Evolutionary conservation across 2,329 filamentous ascomycete species (phyloP), one percentile per base, ranked within the genome.

Genomic region (Alternaria gaisen): DNA sequence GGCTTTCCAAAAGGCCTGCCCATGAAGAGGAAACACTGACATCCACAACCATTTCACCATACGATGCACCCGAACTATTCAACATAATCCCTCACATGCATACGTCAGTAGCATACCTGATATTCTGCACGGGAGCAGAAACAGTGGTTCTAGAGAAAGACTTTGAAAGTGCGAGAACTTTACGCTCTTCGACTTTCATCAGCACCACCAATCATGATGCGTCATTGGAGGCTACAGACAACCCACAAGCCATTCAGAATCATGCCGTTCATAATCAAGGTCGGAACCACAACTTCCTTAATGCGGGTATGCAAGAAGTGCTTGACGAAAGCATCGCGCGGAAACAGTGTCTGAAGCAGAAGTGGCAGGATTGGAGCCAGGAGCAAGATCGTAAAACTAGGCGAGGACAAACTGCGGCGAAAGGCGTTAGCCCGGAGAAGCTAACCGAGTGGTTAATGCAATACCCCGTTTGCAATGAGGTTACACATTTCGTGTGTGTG

Each of bases 121-220:
- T 84, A 30, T 82, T 88, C 63, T 84, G 84, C 63, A 81, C 86
- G 47, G 85, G 84, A 0, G 55, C 60, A 0, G 74, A 80, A 44
- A 83, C 83, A 2, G 72, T 82, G 1, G 78, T 85, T 0, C 77
- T 89, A 47, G 86, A 88, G 65, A 88, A 89, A 68, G 86, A 89
- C 66, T 80, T 83, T 55, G 48, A 68, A 3, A 81, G 72, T 1
- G 85, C 83, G 3, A 78, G 77, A 1, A 67, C 83, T 6, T 78
- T 80, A n/a, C 77, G 77, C 1, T 83, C 82, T 3, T 72, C 73
- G 1, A 77, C 81, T 2, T 88, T 89, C 68, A 82, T 88, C 38
- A 80, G 83, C 3, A 80, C 82, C 11, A 88, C 86, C 1, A 89
- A 89, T 68, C 84, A 86, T 69, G 86, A 89, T 26, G 68, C 52